phyloP scores from a whole-genome alignment of 202 grass and related monocot species.

The Panicum virgatum region DNA sequence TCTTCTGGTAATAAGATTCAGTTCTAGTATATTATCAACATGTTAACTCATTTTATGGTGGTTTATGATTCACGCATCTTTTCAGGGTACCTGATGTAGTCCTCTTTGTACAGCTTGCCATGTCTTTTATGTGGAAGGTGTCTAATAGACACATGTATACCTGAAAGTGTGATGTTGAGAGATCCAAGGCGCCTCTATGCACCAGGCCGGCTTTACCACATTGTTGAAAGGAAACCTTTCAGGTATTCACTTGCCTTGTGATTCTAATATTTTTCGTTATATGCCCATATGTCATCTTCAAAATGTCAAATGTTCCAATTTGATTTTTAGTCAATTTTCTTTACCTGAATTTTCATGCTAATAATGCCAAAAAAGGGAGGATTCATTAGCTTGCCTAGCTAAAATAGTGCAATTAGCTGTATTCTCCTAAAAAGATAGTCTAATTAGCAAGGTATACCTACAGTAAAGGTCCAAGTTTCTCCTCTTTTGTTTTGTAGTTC shows the following conservation, averaged over 20 bases:
- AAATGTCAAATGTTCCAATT: not conserved
- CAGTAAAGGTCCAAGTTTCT: not conserved
- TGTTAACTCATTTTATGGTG: not conserved
- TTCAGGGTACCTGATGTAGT: constrained; percentile 63
- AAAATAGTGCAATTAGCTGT: not conserved
- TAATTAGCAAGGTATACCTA: no score
- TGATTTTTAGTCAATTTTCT: not conserved
- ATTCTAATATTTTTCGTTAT: not conserved
- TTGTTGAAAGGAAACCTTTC: constrained; percentile 91
- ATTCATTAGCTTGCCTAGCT: not conserved
- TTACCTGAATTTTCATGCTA: not conserved
- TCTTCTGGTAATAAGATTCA: constrained; percentile 71
- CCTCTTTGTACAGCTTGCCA: constrained; percentile 87
- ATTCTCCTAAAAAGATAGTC: not conserved
- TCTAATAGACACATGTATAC: constrained; percentile 81
- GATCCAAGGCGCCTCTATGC: constrained; percentile 90
- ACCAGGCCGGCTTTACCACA: constrained; percentile 88
- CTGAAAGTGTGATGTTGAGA: constrained; percentile 90
- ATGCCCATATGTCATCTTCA: not conserved
- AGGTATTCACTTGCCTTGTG: constrained; percentile 45
- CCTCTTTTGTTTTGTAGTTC: not conserved
- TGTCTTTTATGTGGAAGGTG: constrained; percentile 81
- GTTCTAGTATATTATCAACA: constrained; percentile 26
- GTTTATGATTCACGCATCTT: constrained; percentile 45
- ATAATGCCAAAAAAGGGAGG: not conserved